phyloP scores from a whole-genome alignment of 2,329 filamentous ascomycete species.

The Geosmithia morbida region DNA sequence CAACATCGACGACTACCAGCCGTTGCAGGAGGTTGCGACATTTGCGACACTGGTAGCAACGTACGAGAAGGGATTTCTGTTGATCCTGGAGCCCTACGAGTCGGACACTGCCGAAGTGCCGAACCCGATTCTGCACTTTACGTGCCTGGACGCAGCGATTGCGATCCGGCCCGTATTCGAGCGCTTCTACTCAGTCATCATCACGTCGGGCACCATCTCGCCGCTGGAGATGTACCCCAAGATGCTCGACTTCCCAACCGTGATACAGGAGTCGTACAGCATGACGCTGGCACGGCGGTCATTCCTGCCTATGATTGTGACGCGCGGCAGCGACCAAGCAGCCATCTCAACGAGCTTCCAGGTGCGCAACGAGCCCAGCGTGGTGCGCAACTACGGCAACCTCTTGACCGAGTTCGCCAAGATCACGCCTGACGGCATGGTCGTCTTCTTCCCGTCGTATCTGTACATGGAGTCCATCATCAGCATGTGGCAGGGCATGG shows the following conservation, averaged over 20 bases:
- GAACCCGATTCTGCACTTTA: constrained; percentile 94
- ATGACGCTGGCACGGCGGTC: constrained; percentile 91
- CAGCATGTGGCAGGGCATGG: constrained; percentile 98
- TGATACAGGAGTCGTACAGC: constrained; percentile 91
- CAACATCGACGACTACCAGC: constrained; percentile 96
- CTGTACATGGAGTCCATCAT: constrained; percentile 99
- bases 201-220: constrained; percentile 94
- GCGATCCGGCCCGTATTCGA: constrained; percentile 97
- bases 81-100: constrained; percentile 96
- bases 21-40: constrained; percentile 91
- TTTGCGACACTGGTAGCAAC: constrained; percentile 94
- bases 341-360: constrained; percentile 89
- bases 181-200: constrained; percentile 93
- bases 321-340: constrained; percentile 84
- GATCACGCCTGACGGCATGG: constrained; percentile 89
- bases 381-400: constrained; percentile 94
- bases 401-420: constrained; percentile 90
- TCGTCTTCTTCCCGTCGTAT: constrained; percentile 99
- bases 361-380: constrained; percentile 86
- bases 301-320: constrained; percentile 98
- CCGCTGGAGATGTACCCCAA: constrained; percentile 98
- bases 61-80: constrained; percentile 88
- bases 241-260: constrained; percentile 86
- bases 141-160: constrained; percentile 91
- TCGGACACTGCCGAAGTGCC: constrained; percentile 90